These are phyloP conservation scores for Melanomma pulvis-pyrius DNA, from an alignment of 495 filamentous ascomycete species.

Conservation along the genomic window DNA sequence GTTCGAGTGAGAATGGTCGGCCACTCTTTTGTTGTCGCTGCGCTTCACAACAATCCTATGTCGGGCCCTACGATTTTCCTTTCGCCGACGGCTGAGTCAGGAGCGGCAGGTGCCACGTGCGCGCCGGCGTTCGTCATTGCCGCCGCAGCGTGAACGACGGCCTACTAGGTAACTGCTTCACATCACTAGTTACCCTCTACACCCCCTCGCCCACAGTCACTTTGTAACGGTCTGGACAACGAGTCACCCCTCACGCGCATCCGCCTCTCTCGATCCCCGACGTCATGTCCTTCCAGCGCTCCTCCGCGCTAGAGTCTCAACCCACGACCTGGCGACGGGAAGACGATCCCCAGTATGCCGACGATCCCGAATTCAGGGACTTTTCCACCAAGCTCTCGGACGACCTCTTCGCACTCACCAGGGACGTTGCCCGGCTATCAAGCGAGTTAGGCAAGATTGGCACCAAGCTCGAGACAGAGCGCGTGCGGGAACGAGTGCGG, in stretches of 20 bases:
- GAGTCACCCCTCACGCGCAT: not conserved
- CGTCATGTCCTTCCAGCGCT: constrained; percentile 88
- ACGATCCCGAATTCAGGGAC: constrained; percentile 89
- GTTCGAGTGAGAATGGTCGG: not conserved
- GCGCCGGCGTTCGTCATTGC: constrained; percentile 17
- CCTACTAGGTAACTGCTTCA: constrained; percentile 24
- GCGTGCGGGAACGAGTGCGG: constrained; percentile 87
- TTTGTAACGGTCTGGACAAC: not conserved
- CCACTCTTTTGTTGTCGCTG: not conserved
- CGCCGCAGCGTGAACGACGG: constrained; percentile 4
- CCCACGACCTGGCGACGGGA: constrained; percentile 65
- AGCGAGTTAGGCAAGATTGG: constrained; percentile 83
- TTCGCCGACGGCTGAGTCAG: not conserved
- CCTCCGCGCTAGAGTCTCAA: constrained; percentile 81
- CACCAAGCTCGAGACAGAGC: constrained; percentile 85
- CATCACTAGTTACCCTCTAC: not conserved
- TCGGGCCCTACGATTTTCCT: not conserved
- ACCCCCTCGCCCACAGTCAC: constrained; percentile 26
- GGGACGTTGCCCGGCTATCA: constrained; percentile 78
- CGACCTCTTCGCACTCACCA: constrained; percentile 82
- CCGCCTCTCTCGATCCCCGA: not conserved
- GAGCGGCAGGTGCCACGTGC: not conserved
- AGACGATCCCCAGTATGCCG: constrained; percentile 73
- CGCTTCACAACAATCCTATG: constrained; percentile 5
- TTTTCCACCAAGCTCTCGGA: constrained; percentile 80